Evolutionary conservation across 495 filamentous ascomycete genomes (phyloP).

Genomic region (Aspergillus taichungensis): DNA sequence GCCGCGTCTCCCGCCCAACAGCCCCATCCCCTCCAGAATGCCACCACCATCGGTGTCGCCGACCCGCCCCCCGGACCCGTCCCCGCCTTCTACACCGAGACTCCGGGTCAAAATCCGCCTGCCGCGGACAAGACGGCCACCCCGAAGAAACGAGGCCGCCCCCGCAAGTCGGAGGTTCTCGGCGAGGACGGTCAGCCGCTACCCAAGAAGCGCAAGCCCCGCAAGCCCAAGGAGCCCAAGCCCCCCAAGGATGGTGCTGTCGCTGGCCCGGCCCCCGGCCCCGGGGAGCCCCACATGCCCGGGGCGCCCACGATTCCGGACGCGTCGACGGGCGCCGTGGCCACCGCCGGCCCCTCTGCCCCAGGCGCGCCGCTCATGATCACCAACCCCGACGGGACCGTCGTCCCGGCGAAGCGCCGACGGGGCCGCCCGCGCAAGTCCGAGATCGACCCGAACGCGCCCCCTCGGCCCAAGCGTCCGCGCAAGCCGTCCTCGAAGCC

Average conservation of each 20-base stretch:
- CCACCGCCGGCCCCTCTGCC: slow-evolving; percentile 10
- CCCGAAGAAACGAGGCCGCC: slow-evolving; percentile 13
- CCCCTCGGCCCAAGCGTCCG: slow-evolving; percentile 16
- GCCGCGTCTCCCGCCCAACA: too few relatives aligned
- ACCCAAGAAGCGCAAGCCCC: slow-evolving; percentile 1
- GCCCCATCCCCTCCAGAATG: slow-evolving; percentile 1
- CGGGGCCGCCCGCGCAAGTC: slow-evolving; percentile 35
- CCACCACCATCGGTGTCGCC: slow-evolving; percentile 15
- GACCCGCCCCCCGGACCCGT: slow-evolving; percentile 3
- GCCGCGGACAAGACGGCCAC: not conserved
- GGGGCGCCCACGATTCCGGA: not conserved
- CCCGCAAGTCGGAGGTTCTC: slow-evolving; percentile 11
- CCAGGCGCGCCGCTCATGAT: slow-evolving; percentile 12
- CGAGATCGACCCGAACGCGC: slow-evolving; percentile 22
- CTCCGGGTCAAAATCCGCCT: not conserved
- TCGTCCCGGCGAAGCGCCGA: slow-evolving; percentile 25
- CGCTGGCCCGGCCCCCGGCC: too few relatives aligned
- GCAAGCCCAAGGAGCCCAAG: slow-evolving; percentile 10
- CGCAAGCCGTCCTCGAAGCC: slow-evolving; percentile 12
- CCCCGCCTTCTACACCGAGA: not conserved
- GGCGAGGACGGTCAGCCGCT: slow-evolving; percentile 5
- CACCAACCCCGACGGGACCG: slow-evolving; percentile 26
- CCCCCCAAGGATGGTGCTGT: not conserved
- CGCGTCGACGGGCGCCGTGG: not conserved
- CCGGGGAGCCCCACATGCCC: not conserved